These are phyloP conservation scores for Aristolochia contorta DNA, from an alignment of 164 flowering plant genomes.

Conservation along the genomic window DNA sequence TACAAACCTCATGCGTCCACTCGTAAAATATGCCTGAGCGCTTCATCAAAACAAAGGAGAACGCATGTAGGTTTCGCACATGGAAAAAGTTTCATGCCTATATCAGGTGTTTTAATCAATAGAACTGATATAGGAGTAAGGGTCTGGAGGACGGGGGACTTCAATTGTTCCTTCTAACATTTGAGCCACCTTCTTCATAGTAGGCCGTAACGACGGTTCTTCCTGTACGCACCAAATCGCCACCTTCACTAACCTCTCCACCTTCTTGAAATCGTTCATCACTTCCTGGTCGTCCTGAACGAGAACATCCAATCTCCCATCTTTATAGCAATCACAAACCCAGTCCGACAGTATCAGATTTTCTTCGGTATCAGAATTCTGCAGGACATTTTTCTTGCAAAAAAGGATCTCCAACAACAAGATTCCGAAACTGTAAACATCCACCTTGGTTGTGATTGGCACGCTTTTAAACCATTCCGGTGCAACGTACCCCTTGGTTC, in stretches of 20 bases:
- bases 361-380: neutral
- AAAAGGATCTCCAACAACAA: slow-evolving; percentile 21
- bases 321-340: slow-evolving; percentile 19
- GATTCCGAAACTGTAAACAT: slow-evolving; percentile 27
- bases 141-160: slow-evolving; percentile 21
- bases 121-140: slow-evolving; percentile 12
- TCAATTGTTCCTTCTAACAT: slow-evolving; percentile 35
- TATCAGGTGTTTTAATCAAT: neutral
- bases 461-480: slow-evolving; percentile 26
- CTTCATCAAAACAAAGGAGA: no score
- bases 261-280: slow-evolving; percentile 3
- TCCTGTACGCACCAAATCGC: slow-evolving; percentile 46
- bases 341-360: slow-evolving; percentile 12
- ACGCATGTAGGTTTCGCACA: no score
- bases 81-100: no score
- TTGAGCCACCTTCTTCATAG: slow-evolving; percentile 25
- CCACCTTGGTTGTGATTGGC: slow-evolving; percentile 23
- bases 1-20: no score
- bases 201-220: slow-evolving; percentile 31
- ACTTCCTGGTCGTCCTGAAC: slow-evolving; percentile 14
- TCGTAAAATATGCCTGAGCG: no score
- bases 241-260: slow-evolving; percentile 28
- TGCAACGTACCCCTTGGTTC: slow-evolving; percentile 18
- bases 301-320: slow-evolving; percentile 4
- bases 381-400: slow-evolving; percentile 13